Conservation (phyloP, 2,329 filamentous ascomycete genomes). For the Phaeophleospora eucalypticola region DNA sequence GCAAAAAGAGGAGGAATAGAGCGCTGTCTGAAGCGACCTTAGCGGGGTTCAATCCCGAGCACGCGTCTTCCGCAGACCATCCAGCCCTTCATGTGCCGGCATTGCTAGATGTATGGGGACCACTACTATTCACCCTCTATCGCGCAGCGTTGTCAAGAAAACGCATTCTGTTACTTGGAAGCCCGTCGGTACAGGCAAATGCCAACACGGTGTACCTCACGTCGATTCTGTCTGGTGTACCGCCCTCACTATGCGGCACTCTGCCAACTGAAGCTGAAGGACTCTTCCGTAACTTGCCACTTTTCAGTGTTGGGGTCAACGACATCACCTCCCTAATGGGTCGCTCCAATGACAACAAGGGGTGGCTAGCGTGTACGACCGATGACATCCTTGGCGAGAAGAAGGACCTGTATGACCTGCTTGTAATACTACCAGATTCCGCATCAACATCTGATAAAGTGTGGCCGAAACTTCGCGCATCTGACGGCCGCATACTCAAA, state of each 20-base stretch:
- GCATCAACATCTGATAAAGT: conserved; percentile 34
- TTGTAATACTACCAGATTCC: conserved; percentile 70
- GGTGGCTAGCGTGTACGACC: conserved; percentile 94
- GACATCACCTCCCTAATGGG: conserved; percentile 76
- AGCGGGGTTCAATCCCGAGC: conserved; percentile 60
- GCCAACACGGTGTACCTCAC: conserved; percentile 92
- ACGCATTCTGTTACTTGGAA: conserved; percentile 79
- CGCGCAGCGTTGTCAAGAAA: conserved; percentile 81
- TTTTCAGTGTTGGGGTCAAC: conserved; percentile 92
- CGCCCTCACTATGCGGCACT: conserved; percentile 65
- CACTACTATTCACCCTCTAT: conserved; percentile 86
- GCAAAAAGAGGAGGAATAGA: conserved; percentile 24
- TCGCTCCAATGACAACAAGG: conserved; percentile 44
- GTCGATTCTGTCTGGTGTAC: conserved; percentile 87
- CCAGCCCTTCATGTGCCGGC: conserved; percentile 78
- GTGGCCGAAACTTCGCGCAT: conserved; percentile 65
- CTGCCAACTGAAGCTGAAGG: conserved; percentile 54
- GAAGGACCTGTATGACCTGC: conserved; percentile 78
- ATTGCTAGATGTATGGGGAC: conserved; percentile 79
- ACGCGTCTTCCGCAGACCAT: conserved; percentile 60
- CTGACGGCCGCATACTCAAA: conserved; percentile 66
- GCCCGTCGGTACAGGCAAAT: conserved; percentile 76
- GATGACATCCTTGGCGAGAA: conserved; percentile 90
- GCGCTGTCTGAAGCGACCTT: conserved; percentile 35
- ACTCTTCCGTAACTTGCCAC: conserved; percentile 64